Conservation (phyloP, 2,329 filamentous ascomycete species). For the Plectosphaerella sp. region DNA sequence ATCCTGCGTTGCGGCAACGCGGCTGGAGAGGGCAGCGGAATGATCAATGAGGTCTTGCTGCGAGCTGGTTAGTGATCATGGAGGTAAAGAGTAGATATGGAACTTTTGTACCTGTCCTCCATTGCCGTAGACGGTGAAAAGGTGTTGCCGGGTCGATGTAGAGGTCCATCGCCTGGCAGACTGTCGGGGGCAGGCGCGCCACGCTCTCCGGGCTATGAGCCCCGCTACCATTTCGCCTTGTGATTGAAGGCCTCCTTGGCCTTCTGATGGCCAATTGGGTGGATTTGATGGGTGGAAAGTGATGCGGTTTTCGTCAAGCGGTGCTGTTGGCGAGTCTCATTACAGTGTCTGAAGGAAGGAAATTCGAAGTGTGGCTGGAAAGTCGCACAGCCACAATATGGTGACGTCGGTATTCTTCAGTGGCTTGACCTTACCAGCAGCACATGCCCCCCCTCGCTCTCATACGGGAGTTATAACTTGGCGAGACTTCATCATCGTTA, state of each 20-base stretch:
- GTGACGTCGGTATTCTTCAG: too few relatives aligned
- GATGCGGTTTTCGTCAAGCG: too few relatives aligned
- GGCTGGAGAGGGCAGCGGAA: neutral
- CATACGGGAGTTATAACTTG: too few relatives aligned
- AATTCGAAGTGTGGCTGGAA: neutral
- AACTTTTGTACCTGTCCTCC: neutral
- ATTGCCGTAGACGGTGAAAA: slow-evolving; percentile 6
- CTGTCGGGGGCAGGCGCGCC: neutral
- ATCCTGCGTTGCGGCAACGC: slow-evolving; percentile 18
- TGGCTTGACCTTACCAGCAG: neutral
- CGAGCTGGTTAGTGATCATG: neutral
- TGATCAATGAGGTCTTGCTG: neutral
- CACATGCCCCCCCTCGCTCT: too few relatives aligned
- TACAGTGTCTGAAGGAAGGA: neutral
- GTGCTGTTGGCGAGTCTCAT: too few relatives aligned
- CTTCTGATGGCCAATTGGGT: neutral
- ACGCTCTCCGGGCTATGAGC: neutral
- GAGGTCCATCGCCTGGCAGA: neutral
- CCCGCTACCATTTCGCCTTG: neutral
- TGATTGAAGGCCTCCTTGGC: neutral
- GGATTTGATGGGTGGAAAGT: too few relatives aligned
- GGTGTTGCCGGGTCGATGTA: neutral
- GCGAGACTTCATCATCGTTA: too few relatives aligned
- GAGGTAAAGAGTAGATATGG: neutral
- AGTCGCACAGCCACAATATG: too few relatives aligned